Percentiles rank a stretch among this genome's conserved stretches.
Evolutionary conservation across 2,329 filamentous ascomycete species (phyloP).

Genomic region (Amphichorda felina): DNA sequence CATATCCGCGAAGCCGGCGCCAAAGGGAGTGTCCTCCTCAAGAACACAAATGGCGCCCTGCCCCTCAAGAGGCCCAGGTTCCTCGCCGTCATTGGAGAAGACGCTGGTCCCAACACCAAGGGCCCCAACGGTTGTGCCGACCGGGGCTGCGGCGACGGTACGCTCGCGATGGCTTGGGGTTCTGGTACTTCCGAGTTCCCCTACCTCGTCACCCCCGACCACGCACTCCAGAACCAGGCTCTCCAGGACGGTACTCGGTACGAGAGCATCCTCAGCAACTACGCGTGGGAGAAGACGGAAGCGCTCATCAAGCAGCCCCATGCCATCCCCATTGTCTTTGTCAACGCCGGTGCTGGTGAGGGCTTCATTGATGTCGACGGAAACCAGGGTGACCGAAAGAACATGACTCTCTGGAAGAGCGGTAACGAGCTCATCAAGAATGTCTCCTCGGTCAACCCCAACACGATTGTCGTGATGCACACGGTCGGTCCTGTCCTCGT

Average conservation of each 20-base stretch:
- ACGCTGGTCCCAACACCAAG: conserved; percentile 61
- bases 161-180: conserved; percentile 69
- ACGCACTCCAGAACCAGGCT: conserved; percentile 54
- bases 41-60: conserved; percentile 60
- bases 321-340: conserved; percentile 73
- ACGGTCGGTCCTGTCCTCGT: conserved; percentile 71
- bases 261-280: conserved; percentile 57
- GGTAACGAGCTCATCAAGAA: conserved; percentile 74
- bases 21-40: conserved; percentile 77
- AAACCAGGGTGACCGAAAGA: conserved; percentile 82
- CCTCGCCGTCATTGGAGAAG: conserved; percentile 68
- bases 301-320: conserved; percentile 48
- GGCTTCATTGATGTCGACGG: conserved; percentile 74
- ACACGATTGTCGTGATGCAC: conserved; percentile 89
- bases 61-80: conserved; percentile 72
- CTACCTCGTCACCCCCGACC: conserved; percentile 64
- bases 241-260: conserved; percentile 44
- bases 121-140: conserved; percentile 74
- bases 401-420: conserved; percentile 78
- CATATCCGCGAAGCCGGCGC: conserved; percentile 68
- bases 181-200: conserved; percentile 64
- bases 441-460: conserved; percentile 65
- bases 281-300: conserved; percentile 48
- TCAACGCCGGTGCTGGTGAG: conserved; percentile 78
- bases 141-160: conserved; percentile 47